Evolutionary conservation across 192 early-diverging fungal species (phyloP), one percentile per base, ranked within the genome.

Genomic region (Umbelopsis ramanniana): DNA sequence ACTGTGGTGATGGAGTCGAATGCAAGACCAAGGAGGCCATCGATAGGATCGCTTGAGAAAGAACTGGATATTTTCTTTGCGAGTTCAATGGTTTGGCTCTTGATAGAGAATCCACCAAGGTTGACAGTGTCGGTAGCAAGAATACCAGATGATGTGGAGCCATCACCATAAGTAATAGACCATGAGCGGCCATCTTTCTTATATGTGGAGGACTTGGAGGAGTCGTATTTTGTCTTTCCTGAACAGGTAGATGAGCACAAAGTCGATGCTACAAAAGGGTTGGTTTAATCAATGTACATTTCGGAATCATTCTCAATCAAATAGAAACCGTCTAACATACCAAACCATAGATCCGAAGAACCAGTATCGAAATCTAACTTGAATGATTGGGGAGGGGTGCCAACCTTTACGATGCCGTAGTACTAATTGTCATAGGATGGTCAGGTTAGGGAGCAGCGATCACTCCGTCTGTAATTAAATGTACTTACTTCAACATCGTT

Each of bases 311-410:
- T 50, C 48, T 4, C 48, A 50, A 17, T 37, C 1, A 43, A 54
- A 53, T 23, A 12, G 7, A 45, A 46, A 33, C 21, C 6, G 40
- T 33, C 4, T 43, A 7, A 17, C 45, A 71, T 68, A 76, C 74
- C 74, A 53, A 90, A 81, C 89, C 89, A 92, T 4, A 90, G 72
- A 74, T 92, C 91, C n/a, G 86, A 86, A 2, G 88, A 90, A 22
- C 91, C 91, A 4, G 90, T 92, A 66, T 92, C 90, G 40, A 92
- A 85, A 67, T 89, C 84, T n/a, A 92, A 77, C 57, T 89, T 89
- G 74, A 92, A 89, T 45, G 77, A 79, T 57, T 90, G 88, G 21
- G 88, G 86, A 46, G 90, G 90, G 11, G 90, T 86, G 12, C 90
- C 90, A 23, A 90, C 81, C 1, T 84, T 77, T 6, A 90, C 87